Evolutionary conservation across 192 early-diverging fungal species (phyloP).

Genomic region (Hyaloraphidium curvatum): DNA sequence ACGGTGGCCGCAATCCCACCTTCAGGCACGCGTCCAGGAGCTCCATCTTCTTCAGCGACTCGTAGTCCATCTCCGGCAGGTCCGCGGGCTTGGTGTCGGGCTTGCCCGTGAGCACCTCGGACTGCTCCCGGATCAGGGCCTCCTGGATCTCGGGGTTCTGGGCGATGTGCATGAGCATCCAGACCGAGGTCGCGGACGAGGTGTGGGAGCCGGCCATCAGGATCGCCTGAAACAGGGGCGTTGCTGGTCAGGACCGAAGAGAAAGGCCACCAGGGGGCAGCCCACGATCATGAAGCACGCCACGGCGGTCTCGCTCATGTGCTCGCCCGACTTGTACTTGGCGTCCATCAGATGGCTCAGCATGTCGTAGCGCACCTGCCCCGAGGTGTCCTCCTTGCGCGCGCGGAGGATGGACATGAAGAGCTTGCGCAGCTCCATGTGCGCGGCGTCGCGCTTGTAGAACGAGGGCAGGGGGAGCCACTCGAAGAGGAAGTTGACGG

Average conservation of each 20-base stretch:
- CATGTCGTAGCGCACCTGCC: conserved; percentile 25
- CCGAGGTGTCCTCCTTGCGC: conserved; percentile 28
- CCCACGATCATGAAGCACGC: conserved; percentile 96
- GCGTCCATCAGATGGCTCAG: conserved; percentile 66
- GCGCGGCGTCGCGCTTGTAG: conserved; percentile 65
- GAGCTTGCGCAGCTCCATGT: conserved; percentile 56
- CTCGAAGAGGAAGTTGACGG: conserved; percentile 84
- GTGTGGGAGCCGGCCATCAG: conserved; percentile 98
- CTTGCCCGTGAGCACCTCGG: conserved; percentile 28
- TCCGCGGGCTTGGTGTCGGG: conserved; percentile 25
- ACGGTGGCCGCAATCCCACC: too few relatives aligned
- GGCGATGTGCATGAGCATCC: conserved; percentile 79
- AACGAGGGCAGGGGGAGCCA: conserved; percentile 81
- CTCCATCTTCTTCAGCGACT: conserved; percentile 51
- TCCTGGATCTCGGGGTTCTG: conserved; percentile 41
- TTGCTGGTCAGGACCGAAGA: too few relatives aligned
- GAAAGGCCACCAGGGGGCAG: too few relatives aligned
- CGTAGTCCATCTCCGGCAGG: conserved; percentile 30
- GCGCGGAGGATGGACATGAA: conserved; percentile 66
- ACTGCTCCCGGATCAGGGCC: conserved; percentile 54
- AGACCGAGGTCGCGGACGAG: conserved; percentile 71
- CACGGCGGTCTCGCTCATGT: conserved; percentile 44
- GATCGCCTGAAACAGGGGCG: too few relatives aligned
- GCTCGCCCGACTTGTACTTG: conserved; percentile 73
- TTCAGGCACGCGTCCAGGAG: conserved; percentile 33